Conservation (phyloP, 2,329 filamentous ascomycete genomes). For the Alternaria triticimaculans region DNA sequence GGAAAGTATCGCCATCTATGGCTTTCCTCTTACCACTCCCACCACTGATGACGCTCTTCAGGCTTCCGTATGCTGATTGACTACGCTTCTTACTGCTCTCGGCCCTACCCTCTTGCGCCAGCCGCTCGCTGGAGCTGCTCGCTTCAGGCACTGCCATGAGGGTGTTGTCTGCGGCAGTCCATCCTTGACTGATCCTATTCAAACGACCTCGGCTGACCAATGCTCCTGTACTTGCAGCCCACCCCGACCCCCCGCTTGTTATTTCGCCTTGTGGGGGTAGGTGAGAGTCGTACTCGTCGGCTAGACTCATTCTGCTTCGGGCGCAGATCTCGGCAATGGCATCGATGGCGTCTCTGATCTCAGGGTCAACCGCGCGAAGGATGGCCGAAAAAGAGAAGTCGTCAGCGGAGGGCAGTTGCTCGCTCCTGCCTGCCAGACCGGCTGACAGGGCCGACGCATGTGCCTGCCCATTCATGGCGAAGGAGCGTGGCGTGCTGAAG, state of each 20-base stretch:
- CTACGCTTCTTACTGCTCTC: constrained; percentile 39
- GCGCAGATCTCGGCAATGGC: constrained; percentile 70
- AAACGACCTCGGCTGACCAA: constrained; percentile 41
- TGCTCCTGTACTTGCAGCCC: constrained; percentile 38
- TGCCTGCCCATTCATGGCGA: constrained; percentile 38
- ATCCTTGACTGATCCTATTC: constrained; percentile 41
- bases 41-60: constrained; percentile 49
- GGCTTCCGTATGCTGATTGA: constrained; percentile 47
- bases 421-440: constrained; percentile 35
- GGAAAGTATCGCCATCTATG: constrained; percentile 27
- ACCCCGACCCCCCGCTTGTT: constrained; percentile 34
- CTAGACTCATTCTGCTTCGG: constrained; percentile 65
- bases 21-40: constrained; percentile 39
- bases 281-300: constrained; percentile 68
- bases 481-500: constrained; percentile 40
- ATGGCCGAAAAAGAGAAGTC: constrained; percentile 65
- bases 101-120: constrained; percentile 40
- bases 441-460: constrained; percentile 39
- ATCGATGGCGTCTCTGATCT: constrained; percentile 64
- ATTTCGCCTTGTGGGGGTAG: constrained; percentile 68
- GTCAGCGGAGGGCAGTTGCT: constrained; percentile 54
- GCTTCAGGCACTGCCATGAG: constrained; percentile 57
- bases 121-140: constrained; percentile 53
- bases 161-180: constrained; percentile 47
- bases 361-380: constrained; percentile 63